phyloP scores from a whole-genome alignment of 2,329 filamentous ascomycete species.

The Mollisia scopiformis region DNA sequence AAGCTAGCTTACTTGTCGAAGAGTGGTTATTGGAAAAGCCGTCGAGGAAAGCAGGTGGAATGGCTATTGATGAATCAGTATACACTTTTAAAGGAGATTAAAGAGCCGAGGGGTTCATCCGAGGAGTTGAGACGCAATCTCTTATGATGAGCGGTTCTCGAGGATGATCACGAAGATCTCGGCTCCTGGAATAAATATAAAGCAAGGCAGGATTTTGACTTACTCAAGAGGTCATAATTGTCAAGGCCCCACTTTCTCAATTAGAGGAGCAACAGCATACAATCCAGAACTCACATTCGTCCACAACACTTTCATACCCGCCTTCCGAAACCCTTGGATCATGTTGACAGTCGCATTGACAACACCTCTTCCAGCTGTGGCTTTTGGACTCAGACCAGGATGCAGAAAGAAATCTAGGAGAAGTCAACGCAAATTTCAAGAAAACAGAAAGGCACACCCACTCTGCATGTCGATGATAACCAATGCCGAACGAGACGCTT shows the following conservation, averaged over 20 bases:
- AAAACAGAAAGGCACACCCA: neutral
- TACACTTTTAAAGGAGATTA: too few relatives aligned
- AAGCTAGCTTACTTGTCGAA: constrained; percentile 18
- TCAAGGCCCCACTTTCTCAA: constrained; percentile 32
- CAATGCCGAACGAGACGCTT: constrained; percentile 31
- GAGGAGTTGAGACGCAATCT: too few relatives aligned
- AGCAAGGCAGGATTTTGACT: too few relatives aligned
- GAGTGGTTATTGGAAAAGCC: constrained; percentile 31
- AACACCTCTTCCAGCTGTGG: constrained; percentile 28
- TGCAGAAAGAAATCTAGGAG: constrained; percentile 34
- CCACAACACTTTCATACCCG: constrained; percentile 35
- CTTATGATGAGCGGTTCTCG: too few relatives aligned
- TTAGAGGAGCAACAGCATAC: neutral
- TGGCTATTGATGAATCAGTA: too few relatives aligned
- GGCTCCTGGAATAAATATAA: too few relatives aligned
- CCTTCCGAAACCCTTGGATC: constrained; percentile 31
- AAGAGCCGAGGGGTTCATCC: too few relatives aligned
- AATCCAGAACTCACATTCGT: constrained; percentile 25
- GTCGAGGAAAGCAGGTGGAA: constrained; percentile 35
- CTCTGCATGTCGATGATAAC: constrained; percentile 38
- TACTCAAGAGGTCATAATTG: constrained; percentile 35
- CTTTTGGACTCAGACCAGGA: constrained; percentile 30
- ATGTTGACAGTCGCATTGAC: constrained; percentile 36
- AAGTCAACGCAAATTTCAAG: neutral
- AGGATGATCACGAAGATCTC: too few relatives aligned